phyloP scores from a whole-genome alignment of 352 stramenopile species.

The Phytophthora europaea region DNA sequence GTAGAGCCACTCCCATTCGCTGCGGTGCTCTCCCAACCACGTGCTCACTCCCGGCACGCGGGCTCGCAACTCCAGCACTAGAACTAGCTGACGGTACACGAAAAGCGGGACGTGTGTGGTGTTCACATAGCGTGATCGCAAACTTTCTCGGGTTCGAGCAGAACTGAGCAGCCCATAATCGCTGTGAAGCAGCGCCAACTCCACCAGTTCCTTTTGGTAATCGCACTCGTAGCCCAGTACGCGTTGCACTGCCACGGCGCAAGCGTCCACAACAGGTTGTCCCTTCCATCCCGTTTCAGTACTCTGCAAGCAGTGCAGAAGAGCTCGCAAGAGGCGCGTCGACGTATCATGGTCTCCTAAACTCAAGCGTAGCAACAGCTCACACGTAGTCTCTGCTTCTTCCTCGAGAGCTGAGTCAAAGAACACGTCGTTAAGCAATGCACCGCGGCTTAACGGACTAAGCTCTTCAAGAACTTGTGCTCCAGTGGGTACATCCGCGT shows the following conservation, averaged over 20 bases:
- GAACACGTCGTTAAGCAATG: conserved; percentile 84
- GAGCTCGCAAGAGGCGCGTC: conserved; percentile 64
- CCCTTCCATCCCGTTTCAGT: conserved; percentile 91
- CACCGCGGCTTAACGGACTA: conserved; percentile 64
- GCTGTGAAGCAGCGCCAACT: conserved; percentile 69
- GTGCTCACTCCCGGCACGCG: conserved; percentile 63
- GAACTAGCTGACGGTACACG: conserved; percentile 81
- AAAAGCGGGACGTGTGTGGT: conserved; percentile 81
- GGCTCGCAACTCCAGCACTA: conserved; percentile 75
- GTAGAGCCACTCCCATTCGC: conserved; percentile 87
- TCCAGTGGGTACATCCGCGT: conserved; percentile 38
- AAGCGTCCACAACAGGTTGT: conserved; percentile 84
- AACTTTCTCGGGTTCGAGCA: conserved; percentile 70
- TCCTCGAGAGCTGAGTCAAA: conserved; percentile 90
- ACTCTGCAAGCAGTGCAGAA: conserved; percentile 84
- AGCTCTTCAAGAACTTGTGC: conserved; percentile 58
- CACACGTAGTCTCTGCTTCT: conserved; percentile 83
- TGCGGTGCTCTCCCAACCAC: conserved; percentile 67
- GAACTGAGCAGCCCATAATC: conserved; percentile 81
- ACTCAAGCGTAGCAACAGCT: conserved; percentile 79
- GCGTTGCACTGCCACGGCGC: conserved; percentile 66
- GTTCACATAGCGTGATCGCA: conserved; percentile 72
- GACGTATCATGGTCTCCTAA: conserved; percentile 73
- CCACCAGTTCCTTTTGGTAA: conserved; percentile 72
- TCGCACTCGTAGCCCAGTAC: conserved; percentile 71